phyloP scores from a whole-genome alignment of 1,139 yeast genomes.

The Taphrina sp. region DNA sequence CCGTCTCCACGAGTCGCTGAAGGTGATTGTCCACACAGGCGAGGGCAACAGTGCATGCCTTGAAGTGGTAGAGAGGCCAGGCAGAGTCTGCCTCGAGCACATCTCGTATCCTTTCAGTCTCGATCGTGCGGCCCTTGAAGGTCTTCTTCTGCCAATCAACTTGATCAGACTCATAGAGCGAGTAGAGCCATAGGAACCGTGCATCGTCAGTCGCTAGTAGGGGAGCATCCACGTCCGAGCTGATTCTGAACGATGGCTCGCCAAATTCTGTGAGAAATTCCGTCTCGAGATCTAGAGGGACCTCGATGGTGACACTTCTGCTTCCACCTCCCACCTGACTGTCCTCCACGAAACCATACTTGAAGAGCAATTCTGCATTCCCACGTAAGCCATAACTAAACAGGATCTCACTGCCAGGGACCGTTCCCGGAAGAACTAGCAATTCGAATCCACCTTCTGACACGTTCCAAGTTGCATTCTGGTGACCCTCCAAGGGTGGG shows the following conservation, averaged over 20 bases:
- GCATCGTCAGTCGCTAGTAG: neutral
- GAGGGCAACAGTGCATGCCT: conserved; percentile 3
- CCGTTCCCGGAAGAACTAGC: neutral
- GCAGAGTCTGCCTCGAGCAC: neutral
- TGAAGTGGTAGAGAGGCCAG: conserved; percentile 7
- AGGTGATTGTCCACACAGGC: neutral
- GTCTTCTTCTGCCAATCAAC: neutral
- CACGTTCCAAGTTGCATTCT: conserved; percentile 14
- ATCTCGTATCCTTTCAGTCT: neutral
- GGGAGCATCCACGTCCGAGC: neutral
- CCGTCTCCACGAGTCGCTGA: conserved; percentile 3
- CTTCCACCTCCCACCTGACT: conserved; percentile 6
- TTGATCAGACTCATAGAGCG: neutral
- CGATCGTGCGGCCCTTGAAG: neutral
- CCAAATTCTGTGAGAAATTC: neutral
- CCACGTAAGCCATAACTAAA: conserved; percentile 20
- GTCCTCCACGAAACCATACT: conserved; percentile 14
- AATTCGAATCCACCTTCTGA: neutral
- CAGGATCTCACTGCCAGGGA: conserved; percentile 1
- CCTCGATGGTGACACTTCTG: conserved; percentile 13
- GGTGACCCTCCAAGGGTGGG: neutral
- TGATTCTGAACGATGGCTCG: conserved; percentile 14
- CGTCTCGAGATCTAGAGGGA: neutral
- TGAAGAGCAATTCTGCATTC: conserved; percentile 13
- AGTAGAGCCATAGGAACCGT: conserved; percentile 1